These are phyloP conservation scores for Rhodomyrtus psidioides DNA, from an alignment of 441 rosid species.

Conservation along the genomic window DNA sequence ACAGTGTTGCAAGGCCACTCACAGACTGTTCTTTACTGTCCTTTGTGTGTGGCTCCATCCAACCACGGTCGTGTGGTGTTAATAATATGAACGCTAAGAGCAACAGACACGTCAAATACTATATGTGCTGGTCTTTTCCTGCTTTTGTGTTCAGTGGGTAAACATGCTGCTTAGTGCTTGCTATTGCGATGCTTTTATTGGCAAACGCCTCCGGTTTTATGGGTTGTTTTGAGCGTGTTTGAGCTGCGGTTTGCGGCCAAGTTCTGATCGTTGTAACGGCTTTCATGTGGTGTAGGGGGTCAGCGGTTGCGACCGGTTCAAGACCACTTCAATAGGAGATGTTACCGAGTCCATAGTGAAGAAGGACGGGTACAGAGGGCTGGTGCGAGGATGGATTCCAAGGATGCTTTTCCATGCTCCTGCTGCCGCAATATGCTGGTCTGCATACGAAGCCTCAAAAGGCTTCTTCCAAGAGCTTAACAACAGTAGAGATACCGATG, in stretches of 20 bases:
- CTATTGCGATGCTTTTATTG: neutral
- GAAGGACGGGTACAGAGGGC: neutral
- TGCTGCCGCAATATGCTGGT: conserved; percentile 1
- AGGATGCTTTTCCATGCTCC: conserved; percentile 1
- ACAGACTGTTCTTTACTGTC: too few relatives aligned
- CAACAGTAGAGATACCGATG: neutral
- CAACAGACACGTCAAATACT: too few relatives aligned
- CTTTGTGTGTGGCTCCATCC: too few relatives aligned
- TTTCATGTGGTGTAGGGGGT: neutral
- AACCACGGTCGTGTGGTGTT: too few relatives aligned
- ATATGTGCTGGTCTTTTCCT: neutral
- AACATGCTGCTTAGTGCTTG: neutral
- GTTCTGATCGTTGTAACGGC: neutral
- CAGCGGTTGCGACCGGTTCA: neutral
- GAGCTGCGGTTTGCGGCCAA: neutral
- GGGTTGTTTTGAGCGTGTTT: neutral
- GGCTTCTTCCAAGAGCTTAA: neutral
- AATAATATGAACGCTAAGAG: too few relatives aligned
- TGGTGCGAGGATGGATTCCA: neutral
- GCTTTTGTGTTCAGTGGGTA: neutral
- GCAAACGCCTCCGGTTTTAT: neutral
- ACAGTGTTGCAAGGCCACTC: neutral
- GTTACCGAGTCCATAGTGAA: neutral
- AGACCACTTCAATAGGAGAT: neutral
- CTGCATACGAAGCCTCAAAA: conserved; percentile 1